Percentiles rank a stretch among this genome's conserved stretches.
Conservation (phyloP, 2,329 filamentous ascomycete species). For the Xylaria hypoxylon region DNA sequence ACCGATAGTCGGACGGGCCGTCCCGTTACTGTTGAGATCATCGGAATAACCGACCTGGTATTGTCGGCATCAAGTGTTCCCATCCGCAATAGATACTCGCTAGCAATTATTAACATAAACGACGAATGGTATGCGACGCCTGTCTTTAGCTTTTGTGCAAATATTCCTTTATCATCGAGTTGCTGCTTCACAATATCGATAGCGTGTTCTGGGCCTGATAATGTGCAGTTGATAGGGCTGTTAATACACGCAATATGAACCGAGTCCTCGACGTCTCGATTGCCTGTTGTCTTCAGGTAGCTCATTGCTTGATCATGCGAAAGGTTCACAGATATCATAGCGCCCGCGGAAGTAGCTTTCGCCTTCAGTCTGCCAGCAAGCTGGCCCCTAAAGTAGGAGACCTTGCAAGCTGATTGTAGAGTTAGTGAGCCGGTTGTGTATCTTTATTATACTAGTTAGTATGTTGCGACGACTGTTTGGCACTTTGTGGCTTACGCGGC, state of each 20-base stretch:
- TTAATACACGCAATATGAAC: slow-evolving; percentile 51
- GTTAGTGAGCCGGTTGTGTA: slow-evolving; percentile 47
- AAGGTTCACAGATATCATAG: slow-evolving; percentile 51
- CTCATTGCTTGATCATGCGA: slow-evolving; percentile 39
- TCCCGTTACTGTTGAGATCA: slow-evolving; percentile 46
- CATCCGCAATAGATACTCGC: slow-evolving; percentile 44
- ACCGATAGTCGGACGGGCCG: slow-evolving; percentile 20
- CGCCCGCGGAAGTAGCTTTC: slow-evolving; percentile 31
- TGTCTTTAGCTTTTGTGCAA: slow-evolving; percentile 50
- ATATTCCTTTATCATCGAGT: slow-evolving; percentile 45
- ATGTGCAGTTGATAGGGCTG: slow-evolving; percentile 49
- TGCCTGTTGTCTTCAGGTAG: slow-evolving; percentile 43
- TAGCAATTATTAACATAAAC: slow-evolving; percentile 43
- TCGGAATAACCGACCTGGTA: slow-evolving; percentile 39
- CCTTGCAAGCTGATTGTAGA: slow-evolving; percentile 48
- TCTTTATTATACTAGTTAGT: slow-evolving; percentile 17
- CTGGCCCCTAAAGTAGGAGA: slow-evolving; percentile 51
- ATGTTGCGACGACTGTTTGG: not conserved
- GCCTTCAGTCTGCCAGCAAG: slow-evolving; percentile 46
- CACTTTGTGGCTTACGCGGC: slow-evolving; percentile 47
- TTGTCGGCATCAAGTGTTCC: slow-evolving; percentile 42
- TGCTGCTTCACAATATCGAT: slow-evolving; percentile 46
- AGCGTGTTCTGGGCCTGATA: slow-evolving; percentile 45
- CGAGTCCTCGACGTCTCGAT: slow-evolving; percentile 27
- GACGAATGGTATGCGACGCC: slow-evolving; percentile 49